phyloP scores from a whole-genome alignment of 2,329 filamentous ascomycete genomes.

The Verticillium klebahnii region DNA sequence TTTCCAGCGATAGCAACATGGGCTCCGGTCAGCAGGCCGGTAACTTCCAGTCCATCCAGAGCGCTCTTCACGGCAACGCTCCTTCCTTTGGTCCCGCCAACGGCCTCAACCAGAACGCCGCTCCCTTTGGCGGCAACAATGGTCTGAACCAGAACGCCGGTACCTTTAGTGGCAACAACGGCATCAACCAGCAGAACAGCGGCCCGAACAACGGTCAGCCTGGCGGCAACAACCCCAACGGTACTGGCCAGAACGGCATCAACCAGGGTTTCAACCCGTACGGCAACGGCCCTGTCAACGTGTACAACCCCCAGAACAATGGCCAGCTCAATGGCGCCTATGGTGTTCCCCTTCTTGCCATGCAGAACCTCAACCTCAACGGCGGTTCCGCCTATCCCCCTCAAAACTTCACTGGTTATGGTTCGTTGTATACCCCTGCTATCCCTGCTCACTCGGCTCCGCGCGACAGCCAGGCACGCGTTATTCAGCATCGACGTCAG shows the following conservation, averaged over 20 bases:
- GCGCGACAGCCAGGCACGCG: conserved; percentile 71
- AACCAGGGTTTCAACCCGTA: conserved; percentile 9
- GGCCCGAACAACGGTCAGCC: background rate
- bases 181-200: background rate
- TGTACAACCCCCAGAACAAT: background rate
- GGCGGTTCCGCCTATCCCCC: conserved; percentile 44
- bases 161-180: background rate
- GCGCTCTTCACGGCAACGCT: conserved; percentile 74
- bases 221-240: conserved; percentile 1
- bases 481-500: conserved; percentile 70
- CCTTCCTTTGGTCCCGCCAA: conserved; percentile 68
- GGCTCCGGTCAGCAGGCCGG: conserved; percentile 37
- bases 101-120: conserved; percentile 18
- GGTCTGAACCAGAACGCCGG: background rate
- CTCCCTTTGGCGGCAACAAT: conserved; percentile 23
- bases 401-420: conserved; percentile 56
- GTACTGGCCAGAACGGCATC: background rate
- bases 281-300: conserved; percentile 5
- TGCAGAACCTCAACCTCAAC: conserved; percentile 60
- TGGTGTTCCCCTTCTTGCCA: conserved; percentile 57
- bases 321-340: background rate
- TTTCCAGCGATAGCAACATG: conserved; percentile 47
- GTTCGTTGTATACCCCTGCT: conserved; percentile 38
- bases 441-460: conserved; percentile 42
- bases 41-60: conserved; percentile 58